Evolutionary conservation across 1,284 basidiomycete species (phyloP).

Genomic region (Xanthoconium separans): DNA sequence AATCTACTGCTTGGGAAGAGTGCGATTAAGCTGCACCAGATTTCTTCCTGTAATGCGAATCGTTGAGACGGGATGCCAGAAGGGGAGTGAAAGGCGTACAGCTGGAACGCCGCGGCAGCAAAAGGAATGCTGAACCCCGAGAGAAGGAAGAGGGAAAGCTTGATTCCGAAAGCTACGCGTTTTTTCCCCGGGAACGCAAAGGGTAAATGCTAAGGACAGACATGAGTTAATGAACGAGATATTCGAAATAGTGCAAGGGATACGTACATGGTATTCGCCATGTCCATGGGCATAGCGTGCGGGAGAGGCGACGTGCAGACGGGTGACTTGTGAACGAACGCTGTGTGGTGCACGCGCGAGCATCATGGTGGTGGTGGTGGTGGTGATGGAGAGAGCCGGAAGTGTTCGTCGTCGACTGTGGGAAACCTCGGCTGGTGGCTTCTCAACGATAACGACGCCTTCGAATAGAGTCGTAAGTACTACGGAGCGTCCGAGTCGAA

Average conservation of each 20-base stretch:
- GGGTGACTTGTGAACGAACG: constrained; percentile 40
- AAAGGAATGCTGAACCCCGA: constrained; percentile 69
- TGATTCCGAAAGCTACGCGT: constrained; percentile 50
- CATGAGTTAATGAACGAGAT: constrained; percentile 1
- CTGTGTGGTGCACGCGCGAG: constrained; percentile 42
- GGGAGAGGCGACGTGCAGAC: constrained; percentile 32
- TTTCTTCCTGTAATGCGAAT: constrained; percentile 34
- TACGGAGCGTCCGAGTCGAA: no score
- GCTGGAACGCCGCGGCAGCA: constrained; percentile 57
- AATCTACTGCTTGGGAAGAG: constrained; percentile 10
- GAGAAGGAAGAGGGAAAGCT: constrained; percentile 53
- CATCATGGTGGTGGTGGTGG: constrained; percentile 17
- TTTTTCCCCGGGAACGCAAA: constrained; percentile 64
- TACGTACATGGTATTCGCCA: constrained; percentile 62
- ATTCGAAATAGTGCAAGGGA: neutral
- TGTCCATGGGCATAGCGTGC: constrained; percentile 43
- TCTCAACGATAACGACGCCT: neutral
- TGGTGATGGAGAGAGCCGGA: constrained; percentile 20
- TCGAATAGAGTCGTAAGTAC: no score
- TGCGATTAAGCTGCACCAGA: constrained; percentile 23
- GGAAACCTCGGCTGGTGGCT: constrained; percentile 12
- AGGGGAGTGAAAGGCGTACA: constrained; percentile 49
- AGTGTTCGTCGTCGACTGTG: constrained; percentile 19
- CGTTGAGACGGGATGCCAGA: constrained; percentile 7
- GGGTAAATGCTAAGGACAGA: constrained; percentile 58